A percentile compares a stretch with the other conserved stretches of the same genome.
Evolutionary conservation across 306 rosid genomes (phyloP).

Genomic region (Vicia villosa): DNA sequence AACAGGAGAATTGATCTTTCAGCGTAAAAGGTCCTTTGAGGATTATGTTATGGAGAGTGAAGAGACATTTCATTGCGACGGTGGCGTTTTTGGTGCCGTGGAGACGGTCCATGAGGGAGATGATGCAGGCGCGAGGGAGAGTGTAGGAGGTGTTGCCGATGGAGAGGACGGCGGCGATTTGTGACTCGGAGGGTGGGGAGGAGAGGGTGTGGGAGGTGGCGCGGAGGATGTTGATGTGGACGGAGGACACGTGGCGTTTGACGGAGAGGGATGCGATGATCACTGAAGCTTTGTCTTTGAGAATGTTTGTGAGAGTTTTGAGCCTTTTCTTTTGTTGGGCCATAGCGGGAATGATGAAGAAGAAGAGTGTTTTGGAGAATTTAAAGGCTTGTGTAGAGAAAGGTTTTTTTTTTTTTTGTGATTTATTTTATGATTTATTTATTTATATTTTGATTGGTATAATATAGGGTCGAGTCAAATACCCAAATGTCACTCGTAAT

Average conservation of each 20-base stretch:
- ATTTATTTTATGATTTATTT: background rate
- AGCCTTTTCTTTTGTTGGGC: conserved; percentile 41
- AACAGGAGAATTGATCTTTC: conserved; percentile 52
- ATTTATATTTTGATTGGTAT: background rate
- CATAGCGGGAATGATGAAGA: conserved; percentile 40
- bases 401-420: background rate
- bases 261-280: conserved; percentile 57
- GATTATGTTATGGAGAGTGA: conserved; percentile 59
- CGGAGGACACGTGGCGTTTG: conserved; percentile 52
- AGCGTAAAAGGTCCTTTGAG: conserved; percentile 56
- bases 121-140: conserved; percentile 54
- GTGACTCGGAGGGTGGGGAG: conserved; percentile 51
- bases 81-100: conserved; percentile 60
- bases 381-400: background rate
- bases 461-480: background rate
- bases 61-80: conserved; percentile 82
- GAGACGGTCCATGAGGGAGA: conserved; percentile 73
- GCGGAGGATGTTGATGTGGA: conserved; percentile 58
- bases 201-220: conserved; percentile 73
- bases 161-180: conserved; percentile 54
- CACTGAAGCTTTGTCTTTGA: conserved; percentile 75
- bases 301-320: conserved; percentile 38
- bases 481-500: background rate
- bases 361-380: background rate
- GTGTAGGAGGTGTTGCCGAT: conserved; percentile 38